These are phyloP conservation scores for Apiospora pterosperma DNA, from an alignment of 2,329 filamentous ascomycete genomes.

Conservation along the genomic window DNA sequence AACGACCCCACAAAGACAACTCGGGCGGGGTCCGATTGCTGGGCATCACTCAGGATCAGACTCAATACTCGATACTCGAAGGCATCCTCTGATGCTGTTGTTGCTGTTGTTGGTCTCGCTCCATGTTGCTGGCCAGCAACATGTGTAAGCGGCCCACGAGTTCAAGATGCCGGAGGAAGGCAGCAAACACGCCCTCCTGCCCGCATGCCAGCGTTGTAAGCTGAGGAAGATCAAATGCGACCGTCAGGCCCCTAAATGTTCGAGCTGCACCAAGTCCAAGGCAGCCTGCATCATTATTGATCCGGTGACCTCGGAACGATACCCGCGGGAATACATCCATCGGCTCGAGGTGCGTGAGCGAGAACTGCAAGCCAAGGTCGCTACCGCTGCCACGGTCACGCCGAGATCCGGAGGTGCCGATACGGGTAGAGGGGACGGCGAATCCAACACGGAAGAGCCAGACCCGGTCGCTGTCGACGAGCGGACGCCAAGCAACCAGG, in stretches of 20 bases:
- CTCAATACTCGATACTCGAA: background rate
- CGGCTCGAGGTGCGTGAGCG: background rate
- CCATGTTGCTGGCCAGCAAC: background rate
- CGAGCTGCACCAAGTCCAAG: constrained; percentile 20
- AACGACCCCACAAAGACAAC: background rate
- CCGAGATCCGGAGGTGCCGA: background rate
- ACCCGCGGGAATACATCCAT: constrained; percentile 14
- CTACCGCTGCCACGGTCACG: background rate
- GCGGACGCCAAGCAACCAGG: background rate
- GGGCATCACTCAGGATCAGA: background rate
- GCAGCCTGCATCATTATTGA: constrained; percentile 25
- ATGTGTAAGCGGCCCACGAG: background rate
- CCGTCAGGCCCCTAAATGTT: constrained; percentile 25
- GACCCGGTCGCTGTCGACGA: background rate
- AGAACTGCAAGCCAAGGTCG: background rate
- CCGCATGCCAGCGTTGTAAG: constrained; percentile 12
- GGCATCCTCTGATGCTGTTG: background rate
- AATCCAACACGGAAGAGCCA: constrained; percentile 23
- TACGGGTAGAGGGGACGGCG: constrained; percentile 15
- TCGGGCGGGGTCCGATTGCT: background rate
- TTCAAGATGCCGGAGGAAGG: background rate
- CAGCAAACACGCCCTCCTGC: constrained; percentile 4
- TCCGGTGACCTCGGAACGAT: constrained; percentile 15
- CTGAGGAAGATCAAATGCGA: constrained; percentile 22
- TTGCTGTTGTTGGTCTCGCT: background rate